Percentiles rank a stretch among this genome's conserved stretches.
These are phyloP conservation scores for Cryphonectria naterciae DNA, from an alignment of 2,329 filamentous ascomycete species.

Conservation along the genomic window DNA sequence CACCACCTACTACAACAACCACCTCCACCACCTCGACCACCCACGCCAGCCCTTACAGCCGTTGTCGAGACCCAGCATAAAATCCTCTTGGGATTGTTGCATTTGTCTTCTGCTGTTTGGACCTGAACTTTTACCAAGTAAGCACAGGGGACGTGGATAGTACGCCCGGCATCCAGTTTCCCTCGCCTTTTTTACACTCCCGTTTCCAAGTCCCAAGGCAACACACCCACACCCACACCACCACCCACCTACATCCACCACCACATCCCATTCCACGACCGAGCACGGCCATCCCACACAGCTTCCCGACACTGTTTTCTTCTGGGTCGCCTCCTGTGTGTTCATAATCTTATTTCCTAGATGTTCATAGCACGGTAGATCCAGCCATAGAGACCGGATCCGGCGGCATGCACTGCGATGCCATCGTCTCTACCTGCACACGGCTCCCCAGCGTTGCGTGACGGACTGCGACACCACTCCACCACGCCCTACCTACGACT, in stretches of 20 bases:
- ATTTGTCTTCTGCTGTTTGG: background rate
- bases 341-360: background rate
- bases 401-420: conserved; percentile 30
- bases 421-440: conserved; percentile 26
- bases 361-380: background rate
- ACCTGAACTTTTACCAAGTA: background rate
- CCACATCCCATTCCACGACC: background rate
- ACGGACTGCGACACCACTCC: conserved; percentile 24
- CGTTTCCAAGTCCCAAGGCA: background rate
- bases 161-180: background rate
- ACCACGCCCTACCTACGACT: conserved; percentile 15
- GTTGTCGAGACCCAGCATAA: background rate
- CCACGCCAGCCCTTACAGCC: background rate
- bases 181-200: background rate
- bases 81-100: background rate
- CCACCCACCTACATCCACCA: background rate
- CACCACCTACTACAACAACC: background rate
- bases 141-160: background rate
- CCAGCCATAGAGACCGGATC: background rate
- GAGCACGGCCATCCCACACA: background rate
- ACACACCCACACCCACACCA: background rate
- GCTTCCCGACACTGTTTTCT: background rate
- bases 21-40: background rate
- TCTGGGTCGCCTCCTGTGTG: background rate
- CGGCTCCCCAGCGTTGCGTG: conserved; percentile 27